Percentiles rank a stretch among this genome's conserved stretches.
These are phyloP conservation scores for Liriodendron chinense DNA, from an alignment of 164 flowering plant genomes.

Conservation along the genomic window DNA sequence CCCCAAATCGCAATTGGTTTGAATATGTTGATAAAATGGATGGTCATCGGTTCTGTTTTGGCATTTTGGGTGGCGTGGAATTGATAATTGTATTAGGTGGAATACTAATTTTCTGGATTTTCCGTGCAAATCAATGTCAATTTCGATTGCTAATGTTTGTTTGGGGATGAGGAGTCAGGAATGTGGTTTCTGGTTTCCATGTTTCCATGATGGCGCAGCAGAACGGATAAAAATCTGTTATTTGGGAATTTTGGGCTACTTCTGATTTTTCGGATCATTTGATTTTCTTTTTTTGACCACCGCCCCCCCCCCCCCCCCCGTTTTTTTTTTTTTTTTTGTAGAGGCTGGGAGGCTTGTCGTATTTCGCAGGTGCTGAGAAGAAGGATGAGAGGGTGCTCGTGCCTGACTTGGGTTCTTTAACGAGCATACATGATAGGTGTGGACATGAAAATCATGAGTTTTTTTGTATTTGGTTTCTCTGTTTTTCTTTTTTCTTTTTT, in stretches of 20 bases:
- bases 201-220: not conserved
- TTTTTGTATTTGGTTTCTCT: not conserved
- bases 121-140: not conserved
- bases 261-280: not conserved
- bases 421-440: slow-evolving; percentile 92
- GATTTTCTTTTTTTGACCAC: not conserved
- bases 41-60: not conserved
- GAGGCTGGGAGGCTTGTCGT: slow-evolving; percentile 90
- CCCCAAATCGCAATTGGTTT: not conserved
- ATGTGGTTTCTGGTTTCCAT: not conserved
- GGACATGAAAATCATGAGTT: not conserved
- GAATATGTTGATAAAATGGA: too few species aligned
- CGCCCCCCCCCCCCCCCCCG: too few species aligned
- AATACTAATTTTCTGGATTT: not conserved
- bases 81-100: not conserved
- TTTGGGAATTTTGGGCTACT: not conserved
- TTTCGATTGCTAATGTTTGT: not conserved
- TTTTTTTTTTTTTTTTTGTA: slow-evolving; percentile 21
- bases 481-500: not conserved
- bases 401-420: slow-evolving; percentile 97
- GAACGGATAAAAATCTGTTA: not conserved
- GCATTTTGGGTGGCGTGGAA: not conserved
- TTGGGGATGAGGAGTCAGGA: not conserved
- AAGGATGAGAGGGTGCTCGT: slow-evolving; percentile 91
- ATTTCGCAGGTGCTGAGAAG: slow-evolving; percentile 98